phyloP scores from a whole-genome alignment of 1,139 yeast genomes.

The Entelexis sorbosivorans region DNA sequence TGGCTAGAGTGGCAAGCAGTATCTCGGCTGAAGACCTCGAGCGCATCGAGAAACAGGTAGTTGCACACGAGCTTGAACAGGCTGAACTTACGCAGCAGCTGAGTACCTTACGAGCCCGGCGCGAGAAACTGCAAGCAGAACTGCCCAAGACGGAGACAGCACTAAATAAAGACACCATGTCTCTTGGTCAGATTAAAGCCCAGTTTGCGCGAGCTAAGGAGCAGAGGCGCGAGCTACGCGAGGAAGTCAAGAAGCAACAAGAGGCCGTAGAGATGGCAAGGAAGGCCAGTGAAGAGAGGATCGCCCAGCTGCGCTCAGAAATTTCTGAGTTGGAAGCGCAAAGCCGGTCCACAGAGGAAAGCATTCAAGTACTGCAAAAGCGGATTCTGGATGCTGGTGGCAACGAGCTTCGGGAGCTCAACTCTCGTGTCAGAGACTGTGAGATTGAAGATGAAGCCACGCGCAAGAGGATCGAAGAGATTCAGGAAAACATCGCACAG shows the following conservation, averaged over 20 bases:
- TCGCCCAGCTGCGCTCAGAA: slow-evolving; percentile 34
- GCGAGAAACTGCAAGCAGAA: slow-evolving; percentile 52
- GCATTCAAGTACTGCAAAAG: slow-evolving; percentile 47
- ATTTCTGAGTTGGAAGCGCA: slow-evolving; percentile 40
- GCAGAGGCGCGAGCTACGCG: slow-evolving; percentile 21
- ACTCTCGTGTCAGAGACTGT: slow-evolving; percentile 69
- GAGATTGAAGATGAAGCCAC: slow-evolving; percentile 4
- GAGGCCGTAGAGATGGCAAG: background rate
- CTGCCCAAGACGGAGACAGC: slow-evolving; percentile 28
- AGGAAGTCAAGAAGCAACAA: slow-evolving; percentile 29
- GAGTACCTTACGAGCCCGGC: slow-evolving; percentile 33
- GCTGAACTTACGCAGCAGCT: slow-evolving; percentile 36
- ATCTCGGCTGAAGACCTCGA: slow-evolving; percentile 40
- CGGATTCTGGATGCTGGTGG: slow-evolving; percentile 90
- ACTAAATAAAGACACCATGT: slow-evolving; percentile 9
- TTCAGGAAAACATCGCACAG: slow-evolving; percentile 25
- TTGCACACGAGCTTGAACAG: slow-evolving; percentile 45
- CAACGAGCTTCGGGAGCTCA: slow-evolving; percentile 66
- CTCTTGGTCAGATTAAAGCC: slow-evolving; percentile 25
- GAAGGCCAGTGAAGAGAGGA: slow-evolving; percentile 13
- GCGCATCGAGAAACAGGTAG: slow-evolving; percentile 44
- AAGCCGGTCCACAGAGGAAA: slow-evolving; percentile 48
- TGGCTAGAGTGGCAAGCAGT: slow-evolving; percentile 36
- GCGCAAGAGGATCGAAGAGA: slow-evolving; percentile 8
- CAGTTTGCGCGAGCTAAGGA: slow-evolving; percentile 15